Evolutionary conservation across 1,139 yeast species (phyloP).

Genomic region (Sugiyamaella neomexicana): DNA sequence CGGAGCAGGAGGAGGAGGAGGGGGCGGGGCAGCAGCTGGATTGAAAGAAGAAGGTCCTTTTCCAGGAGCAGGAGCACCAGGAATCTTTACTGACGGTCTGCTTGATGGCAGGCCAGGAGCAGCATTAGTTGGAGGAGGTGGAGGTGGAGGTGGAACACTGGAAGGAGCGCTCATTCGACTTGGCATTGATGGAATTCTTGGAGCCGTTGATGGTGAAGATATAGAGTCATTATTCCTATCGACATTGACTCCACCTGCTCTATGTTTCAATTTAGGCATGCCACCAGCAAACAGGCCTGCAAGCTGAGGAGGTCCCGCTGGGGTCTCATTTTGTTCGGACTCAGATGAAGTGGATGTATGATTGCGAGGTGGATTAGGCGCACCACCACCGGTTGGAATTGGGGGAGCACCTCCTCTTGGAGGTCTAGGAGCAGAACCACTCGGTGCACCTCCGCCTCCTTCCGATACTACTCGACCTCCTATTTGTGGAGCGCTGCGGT

Average conservation of each 20-base stretch:
- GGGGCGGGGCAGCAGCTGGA: slow-evolving; percentile 21
- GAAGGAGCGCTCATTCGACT: slow-evolving; percentile 20
- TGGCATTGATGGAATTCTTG: slow-evolving; percentile 19
- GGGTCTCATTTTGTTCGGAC: slow-evolving; percentile 11
- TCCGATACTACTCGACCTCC: slow-evolving; percentile 42
- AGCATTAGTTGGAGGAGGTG: slow-evolving; percentile 21
- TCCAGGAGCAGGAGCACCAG: slow-evolving; percentile 22
- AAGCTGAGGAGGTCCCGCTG: slow-evolving; percentile 52
- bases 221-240: slow-evolving; percentile 36
- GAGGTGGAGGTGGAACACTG: slow-evolving; percentile 20
- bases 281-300: slow-evolving; percentile 88
- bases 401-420: slow-evolving; percentile 43
- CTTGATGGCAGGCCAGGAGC: slow-evolving; percentile 26
- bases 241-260: slow-evolving; percentile 48
- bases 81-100: slow-evolving; percentile 22
- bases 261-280: slow-evolving; percentile 71
- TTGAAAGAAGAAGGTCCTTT: slow-evolving; percentile 26
- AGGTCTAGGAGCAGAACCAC: slow-evolving; percentile 31
- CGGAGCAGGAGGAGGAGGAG: slow-evolving; percentile 19
- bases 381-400: slow-evolving; percentile 25
- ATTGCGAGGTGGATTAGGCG: slow-evolving; percentile 19
- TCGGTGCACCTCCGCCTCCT: slow-evolving; percentile 27
- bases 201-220: slow-evolving; percentile 1
- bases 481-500: slow-evolving; percentile 58
- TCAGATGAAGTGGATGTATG: slow-evolving; percentile 28